phyloP scores from a whole-genome alignment of 2,329 filamentous ascomycete genomes.

The Aspergillus luchuensis region DNA sequence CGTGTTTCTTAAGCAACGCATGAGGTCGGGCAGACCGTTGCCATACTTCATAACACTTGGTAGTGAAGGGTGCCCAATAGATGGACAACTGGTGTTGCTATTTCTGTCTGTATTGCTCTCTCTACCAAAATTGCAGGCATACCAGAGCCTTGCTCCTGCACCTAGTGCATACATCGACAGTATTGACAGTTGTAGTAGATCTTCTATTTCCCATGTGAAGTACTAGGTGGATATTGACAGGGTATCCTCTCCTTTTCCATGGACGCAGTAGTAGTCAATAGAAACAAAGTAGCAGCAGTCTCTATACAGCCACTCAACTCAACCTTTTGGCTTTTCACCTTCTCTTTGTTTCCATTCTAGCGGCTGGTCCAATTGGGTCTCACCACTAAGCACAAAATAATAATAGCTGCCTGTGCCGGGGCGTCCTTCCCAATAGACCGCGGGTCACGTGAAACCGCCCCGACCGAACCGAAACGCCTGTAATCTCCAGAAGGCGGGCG shows the following conservation, averaged over 20 bases:
- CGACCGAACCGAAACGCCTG: constrained; percentile 28
- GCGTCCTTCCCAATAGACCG: constrained; percentile 14
- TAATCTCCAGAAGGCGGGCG: constrained; percentile 29
- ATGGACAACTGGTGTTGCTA: constrained; percentile 14
- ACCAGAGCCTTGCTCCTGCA: not conserved
- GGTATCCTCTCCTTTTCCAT: not conserved
- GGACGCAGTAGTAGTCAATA: not conserved
- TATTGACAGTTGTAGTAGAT: not conserved
- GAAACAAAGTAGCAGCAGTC: not conserved
- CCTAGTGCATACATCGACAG: not conserved
- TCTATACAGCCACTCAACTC: not conserved
- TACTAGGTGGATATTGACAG: not conserved
- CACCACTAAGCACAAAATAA: constrained; percentile 6
- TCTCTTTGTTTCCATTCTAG: constrained; percentile 28
- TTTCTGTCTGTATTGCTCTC: constrained; percentile 5
- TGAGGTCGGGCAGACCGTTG: constrained; percentile 3
- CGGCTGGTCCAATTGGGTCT: constrained; percentile 1
- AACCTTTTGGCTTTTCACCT: not conserved
- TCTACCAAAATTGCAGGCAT: not conserved
- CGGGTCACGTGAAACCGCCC: constrained; percentile 27
- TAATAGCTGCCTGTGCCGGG: constrained; percentile 23
- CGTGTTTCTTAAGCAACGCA: constrained; percentile 11
- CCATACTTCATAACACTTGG: not conserved
- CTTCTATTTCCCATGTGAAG: not conserved
- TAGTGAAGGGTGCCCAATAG: constrained; percentile 8